Evolutionary conservation across 768 basidiomycete species (phyloP).

Genomic region (Cyclocybe aegerita): DNA sequence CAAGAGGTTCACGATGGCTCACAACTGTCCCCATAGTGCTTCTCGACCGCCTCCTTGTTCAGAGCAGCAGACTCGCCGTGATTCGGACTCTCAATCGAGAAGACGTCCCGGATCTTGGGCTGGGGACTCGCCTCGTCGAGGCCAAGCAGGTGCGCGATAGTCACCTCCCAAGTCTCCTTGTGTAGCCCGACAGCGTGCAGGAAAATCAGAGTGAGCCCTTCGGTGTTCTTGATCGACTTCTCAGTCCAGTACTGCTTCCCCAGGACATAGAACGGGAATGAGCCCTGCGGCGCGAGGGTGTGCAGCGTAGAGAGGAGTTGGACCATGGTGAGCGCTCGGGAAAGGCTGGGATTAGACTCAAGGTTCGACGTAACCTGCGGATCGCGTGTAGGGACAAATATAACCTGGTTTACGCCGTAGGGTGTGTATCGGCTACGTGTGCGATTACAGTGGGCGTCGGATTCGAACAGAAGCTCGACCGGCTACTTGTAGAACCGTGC

Average conservation of each 20-base stretch:
- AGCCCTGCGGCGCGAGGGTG: not conserved
- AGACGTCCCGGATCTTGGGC: not conserved
- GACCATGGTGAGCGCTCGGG: not conserved
- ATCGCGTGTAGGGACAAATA: not conserved
- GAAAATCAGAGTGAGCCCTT: not conserved
- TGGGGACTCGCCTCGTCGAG: not conserved
- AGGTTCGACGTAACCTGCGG: no score
- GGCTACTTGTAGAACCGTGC: no score
- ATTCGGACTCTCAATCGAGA: not conserved
- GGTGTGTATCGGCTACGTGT: no score
- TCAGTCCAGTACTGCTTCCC: not conserved
- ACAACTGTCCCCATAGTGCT: not conserved
- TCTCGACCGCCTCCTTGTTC: not conserved
- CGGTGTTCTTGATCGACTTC: not conserved
- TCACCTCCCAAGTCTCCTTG: conserved; percentile 1
- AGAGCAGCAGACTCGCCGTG: not conserved
- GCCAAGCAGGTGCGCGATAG: not conserved
- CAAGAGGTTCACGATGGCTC: not conserved
- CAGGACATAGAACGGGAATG: not conserved
- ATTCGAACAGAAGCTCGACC: no score
- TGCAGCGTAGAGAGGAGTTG: not conserved
- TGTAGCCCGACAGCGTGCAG: not conserved
- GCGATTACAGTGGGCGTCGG: no score
- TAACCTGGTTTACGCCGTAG: no score
- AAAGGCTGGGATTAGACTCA: not conserved